A percentile compares a stretch with the other conserved stretches of the same genome.
Conservation (phyloP, 2,329 filamentous ascomycete genomes). For the Ophiosphaerella korrae region DNA sequence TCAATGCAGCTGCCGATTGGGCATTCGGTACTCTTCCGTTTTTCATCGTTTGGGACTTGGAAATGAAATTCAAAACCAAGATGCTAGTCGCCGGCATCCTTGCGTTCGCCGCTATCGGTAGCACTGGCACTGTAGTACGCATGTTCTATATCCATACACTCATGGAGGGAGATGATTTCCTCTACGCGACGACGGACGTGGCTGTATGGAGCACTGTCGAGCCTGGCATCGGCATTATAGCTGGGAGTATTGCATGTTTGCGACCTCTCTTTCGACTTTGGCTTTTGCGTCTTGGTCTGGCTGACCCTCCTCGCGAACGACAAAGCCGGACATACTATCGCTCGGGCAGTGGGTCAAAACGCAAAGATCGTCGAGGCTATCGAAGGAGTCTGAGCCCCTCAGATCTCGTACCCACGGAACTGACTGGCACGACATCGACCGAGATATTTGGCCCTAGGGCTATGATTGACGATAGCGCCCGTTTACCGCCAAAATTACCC, state of each 20-base stretch:
- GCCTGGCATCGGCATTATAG: constrained; percentile 49
- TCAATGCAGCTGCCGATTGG: constrained; percentile 43
- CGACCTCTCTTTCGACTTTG: constrained; percentile 52
- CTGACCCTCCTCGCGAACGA: constrained; percentile 17
- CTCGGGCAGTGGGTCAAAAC: constrained; percentile 11
- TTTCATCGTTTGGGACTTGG: constrained; percentile 60
- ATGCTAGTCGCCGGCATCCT: constrained; percentile 59
- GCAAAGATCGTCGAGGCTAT: constrained; percentile 24
- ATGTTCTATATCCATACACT: constrained; percentile 51
- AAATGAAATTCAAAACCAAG: constrained; percentile 61
- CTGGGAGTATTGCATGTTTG: constrained; percentile 56
- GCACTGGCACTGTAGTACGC: constrained; percentile 56
- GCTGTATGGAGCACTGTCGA: constrained; percentile 47
- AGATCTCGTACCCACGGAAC: constrained; percentile 21
- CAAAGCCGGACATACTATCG: constrained; percentile 12
- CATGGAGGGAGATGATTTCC: constrained; percentile 48
- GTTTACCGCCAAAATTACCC: neutral
- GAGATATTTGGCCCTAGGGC: constrained; percentile 15
- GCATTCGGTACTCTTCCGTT: constrained; percentile 45
- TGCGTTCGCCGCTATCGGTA: constrained; percentile 57
- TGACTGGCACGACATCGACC: constrained; percentile 11
- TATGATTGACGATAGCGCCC: neutral
- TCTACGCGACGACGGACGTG: constrained; percentile 51
- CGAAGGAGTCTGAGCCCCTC: constrained; percentile 24
- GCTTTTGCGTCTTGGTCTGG: constrained; percentile 26